Base-by-base conservation (phyloP, 176 grass and related monocot genomes). In the Aegilops longissima region DNA sequence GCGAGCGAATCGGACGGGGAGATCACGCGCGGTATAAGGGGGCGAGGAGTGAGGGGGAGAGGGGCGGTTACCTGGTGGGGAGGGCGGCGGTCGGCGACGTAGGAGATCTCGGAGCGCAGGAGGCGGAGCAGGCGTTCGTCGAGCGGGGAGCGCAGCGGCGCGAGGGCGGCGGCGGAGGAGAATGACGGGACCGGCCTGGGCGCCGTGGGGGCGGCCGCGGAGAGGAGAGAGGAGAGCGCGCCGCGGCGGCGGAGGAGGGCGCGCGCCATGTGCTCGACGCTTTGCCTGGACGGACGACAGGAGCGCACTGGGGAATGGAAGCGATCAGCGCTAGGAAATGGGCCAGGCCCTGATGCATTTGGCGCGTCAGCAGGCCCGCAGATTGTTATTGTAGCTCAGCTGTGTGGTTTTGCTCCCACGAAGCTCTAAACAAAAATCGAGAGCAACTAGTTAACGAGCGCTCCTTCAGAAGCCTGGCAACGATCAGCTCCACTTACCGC, bases 41-140 rank as follows among this genome's bases (percentile, higher is more conserved):
- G 44, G 47, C 4, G 39, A 4, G n/a, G 70, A 13, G 30, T 1
- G 12, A 1, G 12, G 34, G 71, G 31, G 4, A 18, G 29, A 10
- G 21, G 18, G n/a, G 21, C 4, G 7, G 47, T 89, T 89, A 98
- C 93, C 91, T 25, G 76, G 80, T 76, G 34, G 74, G 95, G 90
- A 51, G 91, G 91, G n/a, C 66, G 63, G 82, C 79, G 84, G 31
- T 93, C 91, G 11, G 89, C 71, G 76, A 85, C 49, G 78, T 95
- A 98, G 51, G 83, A 56, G 84, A 95, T 98, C 90, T 98, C 96
- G 81, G 86, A 84, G 42, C 86, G 90, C 29, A 98, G 89, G 85
- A 95, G 84, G 61, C 90, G 93, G 42, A 92, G 65, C 9, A 98
- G 89, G 63, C 87, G 91, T 2, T 92, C 80, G 69, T 98, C 91